These are phyloP conservation scores for Ottelia alismoides DNA, from an alignment of 106 monocot genomes.

Conservation along the genomic window DNA sequence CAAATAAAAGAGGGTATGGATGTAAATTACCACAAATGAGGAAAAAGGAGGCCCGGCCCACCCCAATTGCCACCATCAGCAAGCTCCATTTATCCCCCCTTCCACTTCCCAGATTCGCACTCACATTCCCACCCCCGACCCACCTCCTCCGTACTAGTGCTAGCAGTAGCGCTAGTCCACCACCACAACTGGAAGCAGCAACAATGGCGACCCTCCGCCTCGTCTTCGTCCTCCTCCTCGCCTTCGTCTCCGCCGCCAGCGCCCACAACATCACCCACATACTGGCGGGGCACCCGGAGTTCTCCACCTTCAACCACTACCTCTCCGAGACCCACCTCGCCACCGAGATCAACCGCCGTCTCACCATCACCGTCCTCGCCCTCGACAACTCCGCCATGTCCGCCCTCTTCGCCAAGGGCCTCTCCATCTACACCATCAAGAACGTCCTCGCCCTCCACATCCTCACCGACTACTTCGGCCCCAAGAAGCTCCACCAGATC, in stretches of 20 bases:
- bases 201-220: constrained; percentile 5
- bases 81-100: no score
- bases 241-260: neutral
- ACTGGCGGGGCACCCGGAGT: constrained; percentile 53
- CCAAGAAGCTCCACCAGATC: constrained; percentile 25
- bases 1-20: no score
- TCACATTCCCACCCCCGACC: no score
- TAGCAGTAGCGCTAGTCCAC: no score
- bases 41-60: no score
- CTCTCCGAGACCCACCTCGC: constrained; percentile 48
- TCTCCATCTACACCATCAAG: constrained; percentile 24
- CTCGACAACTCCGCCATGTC: constrained; percentile 51
- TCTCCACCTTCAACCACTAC: constrained; percentile 81
- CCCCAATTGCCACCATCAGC: no score
- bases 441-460: constrained; percentile 36
- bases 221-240: neutral
- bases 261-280: constrained; percentile 56
- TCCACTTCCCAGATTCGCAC: no score
- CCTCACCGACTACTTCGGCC: constrained; percentile 32
- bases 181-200: no score
- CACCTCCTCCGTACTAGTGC: no score
- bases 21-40: no score
- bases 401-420: constrained; percentile 17
- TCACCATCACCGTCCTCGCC: constrained; percentile 66
- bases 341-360: constrained; percentile 56